Evolutionary conservation across 1,139 yeast species (phyloP).

Genomic region (Torulaspora globosa): DNA sequence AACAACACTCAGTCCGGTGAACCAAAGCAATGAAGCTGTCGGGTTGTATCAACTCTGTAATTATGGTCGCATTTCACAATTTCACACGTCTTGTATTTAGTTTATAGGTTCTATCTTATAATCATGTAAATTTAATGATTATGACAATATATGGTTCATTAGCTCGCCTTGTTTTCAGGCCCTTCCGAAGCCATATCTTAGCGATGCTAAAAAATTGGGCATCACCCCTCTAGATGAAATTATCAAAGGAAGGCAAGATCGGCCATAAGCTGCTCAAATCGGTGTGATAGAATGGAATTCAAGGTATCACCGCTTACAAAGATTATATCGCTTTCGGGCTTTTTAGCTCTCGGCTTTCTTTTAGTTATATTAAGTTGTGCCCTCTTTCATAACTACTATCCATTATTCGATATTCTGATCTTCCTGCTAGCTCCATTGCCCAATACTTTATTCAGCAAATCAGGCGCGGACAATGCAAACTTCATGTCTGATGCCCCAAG

Average conservation of each 20-base stretch:
- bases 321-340: conserved; percentile 64
- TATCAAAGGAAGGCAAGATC: neutral
- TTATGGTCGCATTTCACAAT: conserved; percentile 10
- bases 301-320: conserved; percentile 55
- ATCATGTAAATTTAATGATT: conserved; percentile 11
- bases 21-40: conserved; percentile 27
- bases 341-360: conserved; percentile 71
- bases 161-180: too few species aligned
- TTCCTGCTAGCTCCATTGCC: conserved; percentile 72
- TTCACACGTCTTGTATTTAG: conserved; percentile 14
- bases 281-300: conserved; percentile 21
- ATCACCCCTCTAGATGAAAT: neutral
- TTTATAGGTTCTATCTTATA: conserved; percentile 13
- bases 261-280: neutral
- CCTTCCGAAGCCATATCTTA: neutral
- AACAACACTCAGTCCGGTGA: conserved; percentile 28
- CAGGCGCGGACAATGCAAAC: conserved; percentile 45
- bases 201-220: neutral
- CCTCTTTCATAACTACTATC: conserved; percentile 64
- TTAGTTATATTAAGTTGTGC: conserved; percentile 70
- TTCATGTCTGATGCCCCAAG: conserved; percentile 62
- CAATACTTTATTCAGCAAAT: conserved; percentile 48
- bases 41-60: conserved; percentile 5
- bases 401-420: conserved; percentile 56
- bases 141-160: neutral